phyloP scores from a whole-genome alignment of 139 green algal genomes.

The Ettlia oleoabundans region DNA sequence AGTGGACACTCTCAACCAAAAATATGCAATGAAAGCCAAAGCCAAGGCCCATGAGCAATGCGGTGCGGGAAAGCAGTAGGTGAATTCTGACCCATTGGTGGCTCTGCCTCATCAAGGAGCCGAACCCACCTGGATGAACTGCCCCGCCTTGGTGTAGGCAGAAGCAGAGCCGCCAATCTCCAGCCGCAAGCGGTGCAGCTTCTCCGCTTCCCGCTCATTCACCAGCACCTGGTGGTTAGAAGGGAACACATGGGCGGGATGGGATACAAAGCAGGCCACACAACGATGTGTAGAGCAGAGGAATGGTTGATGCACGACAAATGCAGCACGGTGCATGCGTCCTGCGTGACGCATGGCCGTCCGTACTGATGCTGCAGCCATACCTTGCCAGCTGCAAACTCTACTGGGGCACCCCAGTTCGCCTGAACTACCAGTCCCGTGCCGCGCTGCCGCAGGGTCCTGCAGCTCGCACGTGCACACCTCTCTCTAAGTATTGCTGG shows the following conservation, averaged over 20 bases:
- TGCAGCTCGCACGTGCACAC: neutral
- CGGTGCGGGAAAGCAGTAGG: neutral
- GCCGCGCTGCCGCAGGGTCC: slow-evolving; percentile 6
- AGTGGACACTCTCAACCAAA: neutral
- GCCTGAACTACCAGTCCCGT: slow-evolving; percentile 42
- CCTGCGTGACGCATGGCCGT: too few relatives aligned
- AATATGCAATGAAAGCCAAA: neutral
- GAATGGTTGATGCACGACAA: too few relatives aligned
- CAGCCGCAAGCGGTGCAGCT: slow-evolving; percentile 65
- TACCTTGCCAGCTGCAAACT: slow-evolving; percentile 62
- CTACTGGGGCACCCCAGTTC: slow-evolving; percentile 71
- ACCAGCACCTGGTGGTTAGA: neutral
- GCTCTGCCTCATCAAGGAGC: too few relatives aligned
- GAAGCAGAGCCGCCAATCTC: slow-evolving; percentile 63
- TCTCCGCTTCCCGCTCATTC: slow-evolving; percentile 24
- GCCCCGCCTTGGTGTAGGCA: slow-evolving; percentile 82
- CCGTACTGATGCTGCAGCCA: too few relatives aligned
- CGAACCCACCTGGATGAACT: slow-evolving; percentile 91
- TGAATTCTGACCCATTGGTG: neutral
- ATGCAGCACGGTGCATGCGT: too few relatives aligned
- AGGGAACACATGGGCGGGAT: neutral
- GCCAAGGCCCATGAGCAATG: neutral
- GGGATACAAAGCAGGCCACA: neutral
- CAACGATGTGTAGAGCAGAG: too few relatives aligned
- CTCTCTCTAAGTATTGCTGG: too few relatives aligned